A percentile compares a stretch with the other conserved stretches of the same genome.
These are phyloP conservation scores for Yamadazyma pseudoaaseri DNA, from an alignment of 1,139 yeast genomes.

Conservation along the genomic window DNA sequence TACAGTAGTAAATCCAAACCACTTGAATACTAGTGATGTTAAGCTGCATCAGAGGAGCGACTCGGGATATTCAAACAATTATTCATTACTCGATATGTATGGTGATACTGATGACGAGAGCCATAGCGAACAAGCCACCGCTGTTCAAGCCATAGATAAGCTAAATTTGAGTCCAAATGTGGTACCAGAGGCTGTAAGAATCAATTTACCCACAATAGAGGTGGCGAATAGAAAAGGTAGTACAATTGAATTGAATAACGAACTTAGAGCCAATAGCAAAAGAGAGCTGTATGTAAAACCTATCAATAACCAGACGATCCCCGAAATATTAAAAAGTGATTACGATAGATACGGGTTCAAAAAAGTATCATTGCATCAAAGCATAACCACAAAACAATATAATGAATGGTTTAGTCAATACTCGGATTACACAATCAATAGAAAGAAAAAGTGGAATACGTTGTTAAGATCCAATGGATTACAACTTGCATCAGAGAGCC, in stretches of 20 bases:
- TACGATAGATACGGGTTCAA: slow-evolving; percentile 86
- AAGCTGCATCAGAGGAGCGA: slow-evolving; percentile 5
- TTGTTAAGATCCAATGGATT: slow-evolving; percentile 70
- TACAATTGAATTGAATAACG: slow-evolving; percentile 3
- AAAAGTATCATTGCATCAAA: slow-evolving; percentile 50
- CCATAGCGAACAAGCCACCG: neutral
- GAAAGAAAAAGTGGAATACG: slow-evolving; percentile 74
- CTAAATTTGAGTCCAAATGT: neutral
- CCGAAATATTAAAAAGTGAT: slow-evolving; percentile 28
- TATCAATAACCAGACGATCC: slow-evolving; percentile 11
- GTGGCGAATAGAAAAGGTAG: neutral
- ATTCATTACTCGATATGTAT: slow-evolving; percentile 29
- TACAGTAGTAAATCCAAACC: neutral
- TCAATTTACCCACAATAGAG: neutral
- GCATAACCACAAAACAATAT: slow-evolving; percentile 54
- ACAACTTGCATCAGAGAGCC: slow-evolving; percentile 23
- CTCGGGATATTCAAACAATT: slow-evolving; percentile 29
- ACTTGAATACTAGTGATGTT: slow-evolving; percentile 1
- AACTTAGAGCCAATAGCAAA: slow-evolving; percentile 11
- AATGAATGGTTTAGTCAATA: slow-evolving; percentile 74
- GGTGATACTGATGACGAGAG: slow-evolving; percentile 19
- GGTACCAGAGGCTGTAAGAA: neutral
- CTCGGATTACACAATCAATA: slow-evolving; percentile 55
- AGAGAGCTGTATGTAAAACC: slow-evolving; percentile 15
- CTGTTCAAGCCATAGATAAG: neutral